phyloP scores from a whole-genome alignment of 805 yeast genomes.

The Barnettozyma siamensis region DNA sequence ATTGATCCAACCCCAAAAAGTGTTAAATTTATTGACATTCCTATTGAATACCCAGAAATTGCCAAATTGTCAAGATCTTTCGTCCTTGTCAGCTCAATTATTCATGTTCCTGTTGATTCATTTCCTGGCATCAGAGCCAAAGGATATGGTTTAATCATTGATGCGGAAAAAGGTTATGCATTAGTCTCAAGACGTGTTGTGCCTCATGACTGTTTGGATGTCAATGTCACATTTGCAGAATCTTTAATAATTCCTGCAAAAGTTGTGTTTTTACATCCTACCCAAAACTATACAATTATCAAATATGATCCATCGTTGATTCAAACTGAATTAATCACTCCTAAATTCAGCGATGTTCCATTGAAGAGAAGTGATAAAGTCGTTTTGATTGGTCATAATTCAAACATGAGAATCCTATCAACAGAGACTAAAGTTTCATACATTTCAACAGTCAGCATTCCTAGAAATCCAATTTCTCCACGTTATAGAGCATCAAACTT shows the following conservation, averaged over 20 bases:
- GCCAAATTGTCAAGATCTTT: slow-evolving; percentile 58
- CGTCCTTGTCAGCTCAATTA: slow-evolving; percentile 59
- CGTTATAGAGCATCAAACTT: slow-evolving; percentile 81
- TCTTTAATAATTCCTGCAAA: slow-evolving; percentile 74
- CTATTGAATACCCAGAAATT: slow-evolving; percentile 48
- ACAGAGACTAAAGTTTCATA: slow-evolving; percentile 75
- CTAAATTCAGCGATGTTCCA: slow-evolving; percentile 50
- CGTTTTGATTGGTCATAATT: slow-evolving; percentile 76
- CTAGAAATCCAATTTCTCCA: slow-evolving; percentile 63
- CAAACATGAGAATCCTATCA: slow-evolving; percentile 59
- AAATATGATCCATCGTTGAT: slow-evolving; percentile 76
- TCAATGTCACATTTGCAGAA: slow-evolving; percentile 77
- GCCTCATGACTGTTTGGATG: slow-evolving; percentile 73
- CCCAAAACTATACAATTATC: slow-evolving; percentile 77
- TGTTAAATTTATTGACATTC: slow-evolving; percentile 68
- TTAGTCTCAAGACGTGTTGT: slow-evolving; percentile 71
- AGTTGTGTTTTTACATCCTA: slow-evolving; percentile 81
- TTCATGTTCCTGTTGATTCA: slow-evolving; percentile 74
- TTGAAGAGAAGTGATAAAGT: slow-evolving; percentile 71
- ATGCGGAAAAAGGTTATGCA: slow-evolving; percentile 73
- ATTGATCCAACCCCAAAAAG: slow-evolving; percentile 44
- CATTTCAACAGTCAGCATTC: slow-evolving; percentile 66
- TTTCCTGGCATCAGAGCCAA: slow-evolving; percentile 54
- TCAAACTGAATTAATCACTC: slow-evolving; percentile 64
- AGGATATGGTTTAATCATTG: slow-evolving; percentile 76